These are phyloP conservation scores for Botryotinia convoluta DNA, from an alignment of 2,329 filamentous ascomycete species.

Conservation along the genomic window DNA sequence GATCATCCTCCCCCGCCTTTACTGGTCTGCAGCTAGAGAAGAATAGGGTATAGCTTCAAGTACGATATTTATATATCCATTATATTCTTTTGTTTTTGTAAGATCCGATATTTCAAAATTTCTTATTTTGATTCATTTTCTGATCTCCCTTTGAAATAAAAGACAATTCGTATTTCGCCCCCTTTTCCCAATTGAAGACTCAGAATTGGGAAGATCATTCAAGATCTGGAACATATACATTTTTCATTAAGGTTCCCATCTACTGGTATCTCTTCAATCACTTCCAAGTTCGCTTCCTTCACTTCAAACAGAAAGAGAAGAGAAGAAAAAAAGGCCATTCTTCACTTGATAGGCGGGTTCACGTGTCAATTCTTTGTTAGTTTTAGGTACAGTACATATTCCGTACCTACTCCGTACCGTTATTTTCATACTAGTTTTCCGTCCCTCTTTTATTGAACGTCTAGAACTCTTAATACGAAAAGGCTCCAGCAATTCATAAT, in stretches of 20 bases:
- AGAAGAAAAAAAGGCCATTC: not conserved
- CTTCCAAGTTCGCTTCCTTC: not conserved
- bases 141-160: not conserved
- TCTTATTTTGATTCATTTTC: not conserved
- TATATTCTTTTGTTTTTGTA: too few relatives aligned
- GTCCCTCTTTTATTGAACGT: conserved; percentile 7
- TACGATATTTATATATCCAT: not conserved
- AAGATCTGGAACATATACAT: not conserved
- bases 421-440: not conserved
- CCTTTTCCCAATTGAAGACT: not conserved
- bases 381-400: not conserved
- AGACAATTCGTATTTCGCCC: not conserved
- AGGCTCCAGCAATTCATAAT: not conserved
- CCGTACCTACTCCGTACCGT: not conserved
- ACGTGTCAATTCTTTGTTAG: conserved; percentile 3
- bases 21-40: conserved; percentile 1
- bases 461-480: not conserved
- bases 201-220: not conserved
- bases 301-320: not conserved
- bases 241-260: not conserved
- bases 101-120: not conserved
- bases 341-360: not conserved
- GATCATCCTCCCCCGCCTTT: not conserved
- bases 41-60: not conserved
- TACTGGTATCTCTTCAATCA: not conserved